Evolutionary conservation across 2,329 filamentous ascomycete genomes (phyloP).

Genomic region (Knufia petricola): DNA sequence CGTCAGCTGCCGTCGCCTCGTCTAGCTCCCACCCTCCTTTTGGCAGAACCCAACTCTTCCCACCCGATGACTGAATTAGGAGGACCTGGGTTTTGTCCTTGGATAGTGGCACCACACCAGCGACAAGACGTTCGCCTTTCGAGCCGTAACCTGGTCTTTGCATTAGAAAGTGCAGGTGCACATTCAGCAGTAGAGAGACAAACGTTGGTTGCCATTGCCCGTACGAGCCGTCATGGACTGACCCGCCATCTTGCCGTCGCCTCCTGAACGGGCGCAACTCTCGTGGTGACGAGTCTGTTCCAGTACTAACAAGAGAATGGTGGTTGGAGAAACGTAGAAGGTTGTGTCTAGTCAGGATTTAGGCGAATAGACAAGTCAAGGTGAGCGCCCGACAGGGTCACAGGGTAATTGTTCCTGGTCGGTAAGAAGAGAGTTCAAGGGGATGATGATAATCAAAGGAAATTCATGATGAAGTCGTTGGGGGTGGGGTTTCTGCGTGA

Average conservation of each 20-base stretch:
- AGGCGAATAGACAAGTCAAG: background rate
- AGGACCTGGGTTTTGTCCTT: constrained; percentile 79
- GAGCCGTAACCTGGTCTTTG: constrained; percentile 66
- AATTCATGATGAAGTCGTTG: constrained; percentile 9
- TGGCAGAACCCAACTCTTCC: constrained; percentile 90
- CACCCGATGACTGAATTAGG: constrained; percentile 82
- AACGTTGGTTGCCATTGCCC: constrained; percentile 42
- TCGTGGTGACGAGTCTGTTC: background rate
- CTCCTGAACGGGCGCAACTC: background rate
- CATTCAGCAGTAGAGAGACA: constrained; percentile 23
- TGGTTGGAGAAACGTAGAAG: background rate
- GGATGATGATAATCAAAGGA: constrained; percentile 9
- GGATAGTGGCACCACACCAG: constrained; percentile 84
- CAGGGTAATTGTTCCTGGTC: constrained; percentile 1
- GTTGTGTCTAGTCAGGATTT: background rate
- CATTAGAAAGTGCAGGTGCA: constrained; percentile 6
- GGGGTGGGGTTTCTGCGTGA: constrained; percentile 9
- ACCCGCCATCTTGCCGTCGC: constrained; percentile 6
- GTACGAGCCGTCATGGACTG: constrained; percentile 36
- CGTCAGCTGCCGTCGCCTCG: constrained; percentile 76
- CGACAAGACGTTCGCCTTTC: constrained; percentile 87
- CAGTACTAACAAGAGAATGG: background rate
- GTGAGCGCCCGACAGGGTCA: background rate
- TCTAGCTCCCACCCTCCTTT: constrained; percentile 98
- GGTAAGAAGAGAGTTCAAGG: constrained; percentile 7